phyloP scores from a whole-genome alignment of 352 stramenopile species.

The Hyaloperonospora arabidopsidis region DNA sequence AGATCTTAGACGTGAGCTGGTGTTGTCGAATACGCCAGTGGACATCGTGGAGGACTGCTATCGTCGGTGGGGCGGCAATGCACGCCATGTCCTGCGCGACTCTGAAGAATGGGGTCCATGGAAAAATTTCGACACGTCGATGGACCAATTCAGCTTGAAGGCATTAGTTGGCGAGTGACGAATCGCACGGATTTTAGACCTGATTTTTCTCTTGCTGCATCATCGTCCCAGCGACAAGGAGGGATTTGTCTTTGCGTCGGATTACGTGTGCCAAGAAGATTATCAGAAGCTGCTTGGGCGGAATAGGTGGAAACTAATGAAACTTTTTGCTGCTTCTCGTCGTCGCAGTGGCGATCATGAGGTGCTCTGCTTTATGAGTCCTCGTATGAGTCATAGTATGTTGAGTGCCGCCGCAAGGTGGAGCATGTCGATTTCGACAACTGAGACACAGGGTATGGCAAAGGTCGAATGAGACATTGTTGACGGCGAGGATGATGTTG shows the following conservation, averaged over 20 bases:
- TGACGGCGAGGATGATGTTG: no score
- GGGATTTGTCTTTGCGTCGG: not conserved
- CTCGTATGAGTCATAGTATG: no score
- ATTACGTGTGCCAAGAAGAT: not conserved
- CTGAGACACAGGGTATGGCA: no score
- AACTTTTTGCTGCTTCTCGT: not conserved
- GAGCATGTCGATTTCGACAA: no score
- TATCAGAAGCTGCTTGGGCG: no score
- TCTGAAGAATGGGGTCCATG: not conserved
- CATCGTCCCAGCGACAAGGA: constrained; percentile 5
- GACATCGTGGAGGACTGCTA: constrained; percentile 19
- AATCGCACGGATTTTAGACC: no score
- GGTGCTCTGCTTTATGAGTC: no score
- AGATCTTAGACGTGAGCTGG: constrained; percentile 15
- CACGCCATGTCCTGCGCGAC: constrained; percentile 15
- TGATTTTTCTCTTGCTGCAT: constrained; percentile 8
- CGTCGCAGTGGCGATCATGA: no score
- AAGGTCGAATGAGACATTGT: no score
- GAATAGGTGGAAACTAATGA: not conserved
- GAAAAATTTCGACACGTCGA: not conserved
- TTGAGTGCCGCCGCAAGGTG: no score
- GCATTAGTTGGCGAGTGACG: no score
- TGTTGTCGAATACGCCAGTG: constrained; percentile 7
- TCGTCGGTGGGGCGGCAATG: constrained; percentile 26
- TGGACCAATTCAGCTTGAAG: no score